Base-by-base conservation (phyloP, 2,329 filamentous ascomycete species). In the Cercospora sesami region DNA sequence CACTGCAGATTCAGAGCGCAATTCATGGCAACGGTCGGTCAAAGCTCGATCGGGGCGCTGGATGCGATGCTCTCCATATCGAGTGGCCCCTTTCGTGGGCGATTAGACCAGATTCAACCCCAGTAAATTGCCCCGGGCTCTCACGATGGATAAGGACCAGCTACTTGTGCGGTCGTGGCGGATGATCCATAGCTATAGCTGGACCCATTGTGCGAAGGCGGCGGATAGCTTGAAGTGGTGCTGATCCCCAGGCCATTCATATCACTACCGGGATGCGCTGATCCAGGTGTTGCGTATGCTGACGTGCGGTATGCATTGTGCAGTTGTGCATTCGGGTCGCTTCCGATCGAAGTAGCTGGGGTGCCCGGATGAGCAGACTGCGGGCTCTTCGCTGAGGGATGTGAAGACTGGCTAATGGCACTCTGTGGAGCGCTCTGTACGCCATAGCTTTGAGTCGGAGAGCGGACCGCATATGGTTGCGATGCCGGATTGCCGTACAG, bases 241-340 rank as follows among this genome's bases (percentile, higher is more conserved):
- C 70, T 73, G 66, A 77, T 77, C 10, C 75, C 75, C 5, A 77
- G 69, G 16, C 76, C 76, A 28, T 72, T 75, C 72, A 76, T 75
- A 33, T 76, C 75, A 66, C 68, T 65, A 18, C 69, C 69, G 26
- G 68, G 61, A 55, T 73, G 70, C 4, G 69, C 66, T 1, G 74
- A 74, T 51, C 73, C 73, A n/a, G 73, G 71, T 39, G 75, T 65
- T 23, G 65, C 67, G 42, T 74, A 75, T 12, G 70, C 64, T 26
- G 66, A 57, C 1, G 67, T 61, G 2, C 73, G 68, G 58, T 76
- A 74, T 12, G 73, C 67, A 45, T 64, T 64, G 62, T 64, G 62
- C 71, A 75, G 71, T n/a, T 73, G 70, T 10, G 63, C 48, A 59
- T 65, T 69, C 48, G 70, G 72, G 60, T 72, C 68, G 45, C 68